These are phyloP conservation scores for Ramichloridium luteum DNA, from an alignment of 2,329 filamentous ascomycete species.

Conservation along the genomic window DNA sequence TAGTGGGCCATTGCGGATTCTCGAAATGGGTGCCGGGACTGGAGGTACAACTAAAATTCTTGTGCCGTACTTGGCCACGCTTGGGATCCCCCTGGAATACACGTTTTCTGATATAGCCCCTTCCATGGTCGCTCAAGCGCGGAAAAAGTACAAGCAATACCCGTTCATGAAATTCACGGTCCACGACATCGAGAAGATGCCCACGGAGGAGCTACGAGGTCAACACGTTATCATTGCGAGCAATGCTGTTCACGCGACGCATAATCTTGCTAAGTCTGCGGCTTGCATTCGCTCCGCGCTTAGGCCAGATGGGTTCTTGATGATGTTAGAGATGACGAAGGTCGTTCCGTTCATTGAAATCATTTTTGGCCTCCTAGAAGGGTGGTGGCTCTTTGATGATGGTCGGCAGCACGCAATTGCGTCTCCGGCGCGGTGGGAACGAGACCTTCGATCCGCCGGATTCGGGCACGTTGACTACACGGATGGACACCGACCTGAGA, in stretches of 20 bases:
- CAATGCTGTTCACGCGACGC: conserved; percentile 28
- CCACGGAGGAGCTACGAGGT: conserved; percentile 11
- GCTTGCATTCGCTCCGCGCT: conserved; percentile 19
- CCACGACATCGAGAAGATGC: conserved; percentile 23
- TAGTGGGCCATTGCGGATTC: not conserved
- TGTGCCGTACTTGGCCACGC: conserved; percentile 16
- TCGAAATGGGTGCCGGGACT: conserved; percentile 3
- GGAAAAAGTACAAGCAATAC: conserved; percentile 1
- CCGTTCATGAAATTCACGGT: conserved; percentile 17
- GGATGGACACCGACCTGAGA: conserved; percentile 13
- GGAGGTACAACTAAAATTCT: conserved; percentile 12
- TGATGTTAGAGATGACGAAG: conserved; percentile 25
- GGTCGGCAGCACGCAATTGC: conserved; percentile 24
- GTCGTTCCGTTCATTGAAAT: conserved; percentile 23
- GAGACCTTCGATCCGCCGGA: conserved; percentile 19
- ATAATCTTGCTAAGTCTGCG: conserved; percentile 18
- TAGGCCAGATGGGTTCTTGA: conserved; percentile 21
- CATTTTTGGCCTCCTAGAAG: conserved; percentile 26
- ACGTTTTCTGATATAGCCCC: conserved; percentile 34
- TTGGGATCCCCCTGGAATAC: conserved; percentile 25
- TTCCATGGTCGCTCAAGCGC: conserved; percentile 13
- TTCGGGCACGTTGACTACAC: conserved; percentile 27
- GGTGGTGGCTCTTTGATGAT: conserved; percentile 31
- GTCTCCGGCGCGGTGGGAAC: conserved; percentile 9
- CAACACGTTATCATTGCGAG: conserved; percentile 27